These are phyloP conservation scores for Colletotrichum sp. DNA, from an alignment of 2,329 filamentous ascomycete genomes.

Conservation along the genomic window DNA sequence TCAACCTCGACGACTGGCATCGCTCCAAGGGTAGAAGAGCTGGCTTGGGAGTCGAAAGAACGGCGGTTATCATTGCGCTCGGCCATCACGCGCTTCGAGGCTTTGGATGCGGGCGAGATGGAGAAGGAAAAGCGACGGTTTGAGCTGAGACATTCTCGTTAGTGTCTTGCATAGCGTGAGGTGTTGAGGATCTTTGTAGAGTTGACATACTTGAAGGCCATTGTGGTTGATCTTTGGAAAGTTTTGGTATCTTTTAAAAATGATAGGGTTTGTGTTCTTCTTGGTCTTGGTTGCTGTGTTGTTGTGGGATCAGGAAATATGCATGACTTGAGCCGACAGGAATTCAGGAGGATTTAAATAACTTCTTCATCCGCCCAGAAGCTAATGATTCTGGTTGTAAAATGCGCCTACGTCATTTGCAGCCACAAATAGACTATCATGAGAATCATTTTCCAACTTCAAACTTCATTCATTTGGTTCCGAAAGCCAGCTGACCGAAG, in stretches of 20 bases:
- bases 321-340: not conserved
- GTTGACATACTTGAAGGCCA: constrained; percentile 8
- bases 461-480: not conserved
- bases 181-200: too few species aligned
- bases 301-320: not conserved
- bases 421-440: not conserved
- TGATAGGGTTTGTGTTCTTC: not conserved
- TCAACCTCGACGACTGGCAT: constrained; percentile 13
- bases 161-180: not conserved
- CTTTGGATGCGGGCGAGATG: constrained; percentile 11
- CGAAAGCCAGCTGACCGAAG: not conserved
- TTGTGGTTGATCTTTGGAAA: not conserved
- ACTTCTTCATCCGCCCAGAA: not conserved
- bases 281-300: not conserved
- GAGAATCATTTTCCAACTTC: not conserved
- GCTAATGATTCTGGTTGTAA: not conserved
- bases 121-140: constrained; percentile 8
- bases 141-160: not conserved
- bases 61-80: not conserved
- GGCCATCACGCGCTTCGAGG: not conserved
- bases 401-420: not conserved
- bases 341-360: not conserved
- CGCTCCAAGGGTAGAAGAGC: constrained; percentile 3
- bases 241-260: not conserved
- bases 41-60: constrained; percentile 11